phyloP scores from a whole-genome alignment of 306 rosid species.

The Begonia peltatifolia region DNA sequence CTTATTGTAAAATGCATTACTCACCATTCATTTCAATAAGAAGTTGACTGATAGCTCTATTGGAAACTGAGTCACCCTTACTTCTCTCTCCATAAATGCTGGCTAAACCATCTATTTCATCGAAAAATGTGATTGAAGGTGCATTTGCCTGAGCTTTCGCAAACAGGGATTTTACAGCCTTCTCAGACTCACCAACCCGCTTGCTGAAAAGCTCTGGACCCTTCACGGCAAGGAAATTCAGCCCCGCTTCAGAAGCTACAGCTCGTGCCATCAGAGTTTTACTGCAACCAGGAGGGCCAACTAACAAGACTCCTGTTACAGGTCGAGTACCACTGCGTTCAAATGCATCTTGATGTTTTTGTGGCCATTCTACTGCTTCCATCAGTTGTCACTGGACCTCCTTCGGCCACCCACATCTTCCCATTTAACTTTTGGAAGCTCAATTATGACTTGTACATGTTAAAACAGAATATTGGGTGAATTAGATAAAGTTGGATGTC shows the following conservation, averaged over 20 bases:
- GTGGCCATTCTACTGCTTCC: too few species aligned
- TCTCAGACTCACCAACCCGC: conserved; percentile 99
- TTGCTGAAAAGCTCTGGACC: conserved; percentile 96
- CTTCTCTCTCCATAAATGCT: conserved; percentile 70
- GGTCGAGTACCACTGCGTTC: too few species aligned
- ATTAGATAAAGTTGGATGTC: neutral
- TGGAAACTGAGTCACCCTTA: conserved; percentile 83
- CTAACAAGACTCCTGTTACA: too few species aligned
- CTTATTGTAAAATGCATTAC: conserved; percentile 19
- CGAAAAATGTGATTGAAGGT: conserved; percentile 29
- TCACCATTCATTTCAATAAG: conserved; percentile 86
- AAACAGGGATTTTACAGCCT: conserved; percentile 79
- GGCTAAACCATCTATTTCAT: conserved; percentile 72
- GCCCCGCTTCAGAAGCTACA: too few species aligned
- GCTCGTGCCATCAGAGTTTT: too few species aligned
- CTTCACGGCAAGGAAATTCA: too few species aligned
- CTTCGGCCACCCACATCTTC: conserved; percentile 89
- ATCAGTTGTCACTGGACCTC: conserved; percentile 67
- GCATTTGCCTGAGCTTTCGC: conserved; percentile 93
- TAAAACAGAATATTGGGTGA: neutral
- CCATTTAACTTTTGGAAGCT: conserved; percentile 92
- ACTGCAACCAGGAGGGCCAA: too few species aligned
- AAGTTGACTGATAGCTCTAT: conserved; percentile 87
- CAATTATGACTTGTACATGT: conserved; percentile 54
- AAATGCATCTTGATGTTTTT: neutral